These are phyloP conservation scores for Fusarium chuoi DNA, from an alignment of 2,329 filamentous ascomycete species.

Conservation along the genomic window DNA sequence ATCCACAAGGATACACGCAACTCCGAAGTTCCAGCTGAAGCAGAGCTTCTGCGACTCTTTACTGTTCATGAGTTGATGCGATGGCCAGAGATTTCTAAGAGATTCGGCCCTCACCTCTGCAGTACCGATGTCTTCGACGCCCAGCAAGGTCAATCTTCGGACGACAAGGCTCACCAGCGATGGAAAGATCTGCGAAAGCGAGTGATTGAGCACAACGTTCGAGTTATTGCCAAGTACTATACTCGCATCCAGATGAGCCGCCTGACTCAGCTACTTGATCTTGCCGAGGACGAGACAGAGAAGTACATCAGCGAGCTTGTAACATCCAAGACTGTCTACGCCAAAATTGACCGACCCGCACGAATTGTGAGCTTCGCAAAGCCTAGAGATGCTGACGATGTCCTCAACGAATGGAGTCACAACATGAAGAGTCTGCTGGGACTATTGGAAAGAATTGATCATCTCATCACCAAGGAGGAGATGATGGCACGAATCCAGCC, in stretches of 20 bases:
- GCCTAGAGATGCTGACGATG: slow-evolving; percentile 92
- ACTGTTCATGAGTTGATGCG: slow-evolving; percentile 97
- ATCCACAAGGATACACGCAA: slow-evolving; percentile 88
- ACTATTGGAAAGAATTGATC: slow-evolving; percentile 89
- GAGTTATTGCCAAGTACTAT: slow-evolving; percentile 98
- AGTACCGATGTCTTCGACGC: slow-evolving; percentile 89
- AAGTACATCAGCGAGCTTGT: slow-evolving; percentile 99
- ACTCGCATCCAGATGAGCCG: slow-evolving; percentile 94
- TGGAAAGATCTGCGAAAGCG: slow-evolving; percentile 98
- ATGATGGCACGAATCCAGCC: slow-evolving; percentile 99
- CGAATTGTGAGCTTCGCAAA: slow-evolving; percentile 94
- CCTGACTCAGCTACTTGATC: slow-evolving; percentile 88
- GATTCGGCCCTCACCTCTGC: slow-evolving; percentile 89
- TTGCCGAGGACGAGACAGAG: slow-evolving; percentile 95
- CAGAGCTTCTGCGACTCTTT: slow-evolving; percentile 90
- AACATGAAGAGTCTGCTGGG: slow-evolving; percentile 96
- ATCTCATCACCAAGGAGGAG: slow-evolving; percentile 99
- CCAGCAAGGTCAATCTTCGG: slow-evolving; percentile 69
- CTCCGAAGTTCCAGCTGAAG: slow-evolving; percentile 79
- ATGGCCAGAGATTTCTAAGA: slow-evolving; percentile 92
- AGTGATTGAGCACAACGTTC: slow-evolving; percentile 98
- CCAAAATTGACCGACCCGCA: slow-evolving; percentile 95
- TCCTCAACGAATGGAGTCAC: slow-evolving; percentile 97
- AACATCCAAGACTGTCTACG: slow-evolving; percentile 96
- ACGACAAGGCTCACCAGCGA: slow-evolving; percentile 83